Evolutionary conservation across 257 asterid genomes (phyloP), one percentile per base, ranked within the genome.

Genomic region (Schizonepeta tenuifolia): DNA sequence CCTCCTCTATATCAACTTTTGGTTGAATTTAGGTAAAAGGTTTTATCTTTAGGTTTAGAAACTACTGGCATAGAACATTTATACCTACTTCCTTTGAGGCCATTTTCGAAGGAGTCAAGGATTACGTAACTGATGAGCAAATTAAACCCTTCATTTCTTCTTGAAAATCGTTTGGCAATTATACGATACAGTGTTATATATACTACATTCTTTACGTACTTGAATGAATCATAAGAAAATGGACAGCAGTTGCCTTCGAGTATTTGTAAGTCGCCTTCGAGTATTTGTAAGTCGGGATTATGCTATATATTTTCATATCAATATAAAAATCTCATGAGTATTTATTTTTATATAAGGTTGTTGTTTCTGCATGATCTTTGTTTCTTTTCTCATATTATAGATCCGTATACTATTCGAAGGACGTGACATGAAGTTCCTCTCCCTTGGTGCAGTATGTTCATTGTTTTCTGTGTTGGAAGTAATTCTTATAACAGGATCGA

Each of bases 21-120:
- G 22, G 43, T 67, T 47, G 61, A 72, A 24, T 65, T 64, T 69
- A 43, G 72, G 38, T 40, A 11, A n/a, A 17, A 24, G 58, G 15
- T 12, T 65, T 60, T 24, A 2, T 74, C 31, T 60, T n/a, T 28
- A 51, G 57, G 61, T 49, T 15, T 67, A 36, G 35, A 54, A 17
- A 26, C 15, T 18, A 31, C 51, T 28, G 22, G 71, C 40, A 13
- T 38, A 38, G 14, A 60, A 33, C 3, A 14, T 14, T 38, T 41
- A 40, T 17, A n/a, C 14, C 56, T 44, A 9, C n/a, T 20, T 55
- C 28, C 18, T 43, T 4, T 2, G 11, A 12, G 35, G 41, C 12
- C n/a, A 50, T 72, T 49, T 35, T 2, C 9, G 22, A 43, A 28
- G 50, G 46, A 31, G 28, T 5, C 41, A 6, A 5, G n/a, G 28